Base-by-base conservation (phyloP, 352 stramenopile genomes). In the Pythium aristosporum region DNA sequence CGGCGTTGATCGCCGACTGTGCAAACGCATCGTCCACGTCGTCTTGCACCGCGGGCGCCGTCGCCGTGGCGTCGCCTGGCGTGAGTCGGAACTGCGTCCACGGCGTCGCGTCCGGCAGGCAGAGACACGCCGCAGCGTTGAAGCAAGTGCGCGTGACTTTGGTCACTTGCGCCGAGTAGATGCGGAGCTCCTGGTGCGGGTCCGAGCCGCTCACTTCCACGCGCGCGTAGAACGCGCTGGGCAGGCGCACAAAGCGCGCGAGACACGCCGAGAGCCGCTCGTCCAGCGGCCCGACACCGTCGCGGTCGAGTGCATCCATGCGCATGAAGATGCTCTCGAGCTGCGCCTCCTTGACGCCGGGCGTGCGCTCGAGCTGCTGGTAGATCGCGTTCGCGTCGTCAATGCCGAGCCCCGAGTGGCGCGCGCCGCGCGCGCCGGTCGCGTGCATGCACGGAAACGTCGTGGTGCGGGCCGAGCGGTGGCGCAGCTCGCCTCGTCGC, bases 351-450 rank as follows among this genome's bases (percentile, higher is more conserved):
- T 75, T 81, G 44, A 85, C 65, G 5, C 73, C 50, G 5, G 73
- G 60, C 16, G 65, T 65, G 13, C 72, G 43, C 25, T 87, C 78
- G 34, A 92, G 71, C 21, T 67, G 48, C 49, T 71, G 55, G 43
- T 78, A 89, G 42, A 92, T 74, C 2, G 60, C 73, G 41, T 94
- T 92, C 0, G 72, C 79, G 63, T 94, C 85, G 57, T 92, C 85
- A 49, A 94, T 91, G 43, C 85, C 82, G 30, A 92, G 51, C 16
- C 85, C 80, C 13, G 79, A 82, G 58, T 89, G 77, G n/a, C 66
- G 72, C 10, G 81, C 85, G 12, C 73, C 79, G 58, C 83, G 87
- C 2, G 68, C 83, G 46, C 82, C 85, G 2, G 79, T 91, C 25
- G 73, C 75, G 68, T 91, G 82, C 73, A 82, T 79, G 49, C 82